Evolutionary conservation across 306 rosid genomes (phyloP), one percentile per base, ranked within the genome.

Genomic region (Vigna unguiculata): DNA sequence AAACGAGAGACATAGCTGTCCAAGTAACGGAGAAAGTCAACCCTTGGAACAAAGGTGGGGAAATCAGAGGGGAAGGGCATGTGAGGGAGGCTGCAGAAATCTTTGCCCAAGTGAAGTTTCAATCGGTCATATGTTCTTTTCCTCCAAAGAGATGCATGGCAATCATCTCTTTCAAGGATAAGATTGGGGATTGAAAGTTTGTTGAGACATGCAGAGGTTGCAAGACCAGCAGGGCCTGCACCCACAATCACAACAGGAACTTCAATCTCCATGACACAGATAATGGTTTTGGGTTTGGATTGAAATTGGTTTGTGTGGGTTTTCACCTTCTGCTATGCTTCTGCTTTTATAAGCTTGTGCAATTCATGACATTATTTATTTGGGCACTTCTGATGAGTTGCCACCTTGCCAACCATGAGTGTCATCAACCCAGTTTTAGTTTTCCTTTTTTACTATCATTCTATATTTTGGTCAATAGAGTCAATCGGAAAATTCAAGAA

Each of bases 161-260:
- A 83, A 19, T 89, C 92, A n/a, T 89, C 92, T 83, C 83, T 86
- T 52, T 89, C 97, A 0, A 91, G 21, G 4, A 91, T 78, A 3
- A 87, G 20, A 76, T 86, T 87, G 3, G 81, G 28, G 14, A 91
- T 76, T 8, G 76, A 70, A 2, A 74, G 78, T 25, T 70, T 83
- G 60, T 84, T 89, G 1, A 91, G 87, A 71, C 97, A 91, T 6
- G 86, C 97, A 0, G 93, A 72, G 1, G 85, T 82, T 68, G 92
- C 91, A 21, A 91, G 10, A 0, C 97, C 92, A 0, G 93, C 87
- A 45, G 97, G 93, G 0, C 97, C 97, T 0, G 81, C 97, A 2
- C 96, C 93, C 0, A 89, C 88, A 8, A 91, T 74, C 46, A 91
- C 65, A 16, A 88, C 93, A 10, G 81, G 81, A 0, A 79, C 70